Evolutionary conservation across 768 basidiomycete species (phyloP), one percentile per base, ranked within the genome.

Genomic region (Psilocybe cubensis): DNA sequence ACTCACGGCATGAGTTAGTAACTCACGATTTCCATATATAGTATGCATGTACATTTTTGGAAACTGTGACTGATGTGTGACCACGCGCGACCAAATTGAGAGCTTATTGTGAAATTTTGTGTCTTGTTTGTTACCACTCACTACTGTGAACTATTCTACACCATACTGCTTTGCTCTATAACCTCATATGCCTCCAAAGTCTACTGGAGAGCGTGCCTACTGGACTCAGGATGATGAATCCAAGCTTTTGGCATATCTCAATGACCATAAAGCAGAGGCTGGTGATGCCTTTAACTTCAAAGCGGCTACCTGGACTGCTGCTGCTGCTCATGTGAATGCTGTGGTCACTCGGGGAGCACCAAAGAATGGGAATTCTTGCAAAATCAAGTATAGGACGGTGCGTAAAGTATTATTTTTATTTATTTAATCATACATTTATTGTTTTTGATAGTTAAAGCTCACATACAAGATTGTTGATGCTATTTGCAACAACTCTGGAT

Each of bases 241-340:
- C 18, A 46, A 7, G 44, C 44, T 46, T 14, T 23, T 46, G 9
- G 23, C 21, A 23, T 20, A 23, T 8, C 44, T 46, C 12, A 46
- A 23, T 46, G 44, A 46, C 11, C 44, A 46, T 17, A 46, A 41
- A 31, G 14, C 9, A 7, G 56, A 18, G 18, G 62, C 69, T 48
- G 68, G 62, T 10, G 62, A 66, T 63, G 61, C 61, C 31, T 53
- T 54, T 18, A 64, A 54, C 56, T 71, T 70, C 60, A 68, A 68
- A 54, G 31, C 31, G 9, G n/a, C 42, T 0, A 62, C 59, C 5
- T 71, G 61, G 42, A 46, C 52, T 27, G 56, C 38, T 28, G 63
- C 61, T 41, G 31, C 18, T 9, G 23, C 50, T 7, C 42, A 66
- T 5, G 53, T 61, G 21, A 40, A n/a, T 12, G 6, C 5, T 5